Evolutionary conservation across 257 asterid genomes (phyloP), one percentile per base, ranked within the genome.

Genomic region (Ocimum tenuiflorum): DNA sequence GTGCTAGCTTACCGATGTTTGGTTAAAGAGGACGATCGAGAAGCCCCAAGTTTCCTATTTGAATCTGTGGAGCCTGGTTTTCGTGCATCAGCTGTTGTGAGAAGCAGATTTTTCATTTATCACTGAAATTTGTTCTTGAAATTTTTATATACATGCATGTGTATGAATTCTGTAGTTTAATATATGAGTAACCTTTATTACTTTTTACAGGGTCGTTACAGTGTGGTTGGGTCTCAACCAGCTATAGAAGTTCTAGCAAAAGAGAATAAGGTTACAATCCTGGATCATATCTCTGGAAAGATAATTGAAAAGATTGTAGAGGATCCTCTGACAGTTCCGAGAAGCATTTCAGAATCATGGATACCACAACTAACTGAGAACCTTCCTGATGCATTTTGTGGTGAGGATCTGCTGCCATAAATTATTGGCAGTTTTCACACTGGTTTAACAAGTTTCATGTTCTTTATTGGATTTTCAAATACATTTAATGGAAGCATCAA

Each of bases 1-100:
- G 91, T 89, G 71, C 87, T 92, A 56, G 97, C 98, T 29, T 89
- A 92, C 67, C 88, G 98, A 29, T 92, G 98, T 74, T 79, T 92
- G 71, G 97, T 92, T 50, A 86, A 86, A 47, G 97, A 92, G 70
- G 95, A 87, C 13, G 99, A 92, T n/a, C 70, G 84, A 36, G 94
- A 92, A 41, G 84, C 95, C 64, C 97, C 99, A 0, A 92, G 99
- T 77, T 92, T 92, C 71, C 74, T 89, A 10, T 92, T 86, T 39
- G 99, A 92, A 62, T 92, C 99, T 1, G 95, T 86, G 0, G 96
- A 89, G 68, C 89, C 97, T 60, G 89, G 97, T 52, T 75, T 77
- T 27, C 83, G 73, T 7, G 60, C 79, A 47, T 82, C 96, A 11
- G 79, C 29, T 51, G 95, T 85, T 29, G 99, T 92, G 79, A 87